Evolutionary conservation across 2,329 filamentous ascomycete species (phyloP), one percentile per base, ranked within the genome.

Genomic region (Phaeosphaeria sp.): DNA sequence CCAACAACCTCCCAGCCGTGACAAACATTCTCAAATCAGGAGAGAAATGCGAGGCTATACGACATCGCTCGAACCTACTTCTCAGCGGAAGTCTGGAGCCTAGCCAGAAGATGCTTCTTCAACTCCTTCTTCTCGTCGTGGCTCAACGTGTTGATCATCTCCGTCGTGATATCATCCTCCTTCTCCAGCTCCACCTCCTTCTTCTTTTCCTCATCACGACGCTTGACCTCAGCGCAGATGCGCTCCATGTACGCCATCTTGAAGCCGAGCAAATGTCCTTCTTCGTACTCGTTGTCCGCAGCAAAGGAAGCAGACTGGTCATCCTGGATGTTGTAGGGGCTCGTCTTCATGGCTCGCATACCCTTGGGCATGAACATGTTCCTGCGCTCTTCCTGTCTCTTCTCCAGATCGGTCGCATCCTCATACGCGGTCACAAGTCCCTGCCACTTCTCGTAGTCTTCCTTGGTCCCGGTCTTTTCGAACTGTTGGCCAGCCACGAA

Each of bases 241-340:
- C 61, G 51, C 58, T 71, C 68, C 63, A 68, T 64, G 24, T 64
- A 20, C 53, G 66, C 67, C 67, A 68, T 65, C 30, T 54, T 25
- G 11, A 47, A 60, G 0, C 67, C 63, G 1, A 68, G 33, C 47
- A 68, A 8, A 20, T 51, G 50, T 6, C 57, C 57, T 33, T 53
- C 30, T 11, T 47, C 48, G 18, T 27, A 27, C 7, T 15, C 36
- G 3, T 25, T 52, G 27, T 25, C n/a, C 22, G n/a, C 13, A 2
- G 27, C 13, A 22, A 36, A 49, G 9, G 27, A 51, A 27, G 45
- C 56, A 2, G 55, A 53, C 18, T 51, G 59, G 52, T 67, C 62
- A 6, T 25, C 49, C 1, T 2, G 3, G 7, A 25, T 6, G 17
- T 27, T 53, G 11, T 46, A 22, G 1, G n/a, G 3, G 33, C 49